phyloP scores from a whole-genome alignment of 2,329 filamentous ascomycete species.

The Cordyceps fumosorosea region DNA sequence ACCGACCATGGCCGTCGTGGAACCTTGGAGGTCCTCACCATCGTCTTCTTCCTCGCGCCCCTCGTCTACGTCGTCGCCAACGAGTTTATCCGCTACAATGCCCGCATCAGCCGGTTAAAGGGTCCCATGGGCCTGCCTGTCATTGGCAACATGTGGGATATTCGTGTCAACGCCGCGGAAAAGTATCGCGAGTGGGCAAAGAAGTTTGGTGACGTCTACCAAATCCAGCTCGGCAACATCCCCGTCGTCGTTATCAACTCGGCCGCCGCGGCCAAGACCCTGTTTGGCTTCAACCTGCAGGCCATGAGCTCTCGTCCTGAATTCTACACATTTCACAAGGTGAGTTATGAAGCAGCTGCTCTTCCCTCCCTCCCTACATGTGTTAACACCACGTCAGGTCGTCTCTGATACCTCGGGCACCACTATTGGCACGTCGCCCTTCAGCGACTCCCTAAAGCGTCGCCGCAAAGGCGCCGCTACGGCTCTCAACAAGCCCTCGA shows the following conservation, averaged over 20 bases:
- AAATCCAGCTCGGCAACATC: constrained; percentile 51
- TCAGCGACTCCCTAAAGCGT: constrained; percentile 57
- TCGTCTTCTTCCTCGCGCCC: constrained; percentile 24
- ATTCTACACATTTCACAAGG: constrained; percentile 55
- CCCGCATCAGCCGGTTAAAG: constrained; percentile 38
- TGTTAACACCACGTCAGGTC: constrained; percentile 33
- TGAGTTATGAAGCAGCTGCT: constrained; percentile 16
- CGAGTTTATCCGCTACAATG: constrained; percentile 38
- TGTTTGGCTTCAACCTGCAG: constrained; percentile 48
- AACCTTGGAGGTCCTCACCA: constrained; percentile 16
- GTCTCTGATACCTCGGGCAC: constrained; percentile 60
- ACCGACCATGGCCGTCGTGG: constrained; percentile 1
- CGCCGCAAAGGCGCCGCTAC: constrained; percentile 59
- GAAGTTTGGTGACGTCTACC: constrained; percentile 43
- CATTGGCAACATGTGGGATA: constrained; percentile 49
- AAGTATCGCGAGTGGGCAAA: constrained; percentile 50
- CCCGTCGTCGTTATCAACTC: constrained; percentile 51
- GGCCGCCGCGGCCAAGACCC: constrained; percentile 40
- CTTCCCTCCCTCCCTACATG: neutral
- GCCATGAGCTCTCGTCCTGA: constrained; percentile 49
- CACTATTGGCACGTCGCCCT: constrained; percentile 62
- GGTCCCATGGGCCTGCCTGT: constrained; percentile 46
- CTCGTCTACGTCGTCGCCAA: constrained; percentile 41
- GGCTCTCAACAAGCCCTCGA: constrained; percentile 58
- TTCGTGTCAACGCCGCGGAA: constrained; percentile 48